phyloP scores from a whole-genome alignment of 2,329 filamentous ascomycete genomes.

The Neoscytalidium dimidiatum region DNA sequence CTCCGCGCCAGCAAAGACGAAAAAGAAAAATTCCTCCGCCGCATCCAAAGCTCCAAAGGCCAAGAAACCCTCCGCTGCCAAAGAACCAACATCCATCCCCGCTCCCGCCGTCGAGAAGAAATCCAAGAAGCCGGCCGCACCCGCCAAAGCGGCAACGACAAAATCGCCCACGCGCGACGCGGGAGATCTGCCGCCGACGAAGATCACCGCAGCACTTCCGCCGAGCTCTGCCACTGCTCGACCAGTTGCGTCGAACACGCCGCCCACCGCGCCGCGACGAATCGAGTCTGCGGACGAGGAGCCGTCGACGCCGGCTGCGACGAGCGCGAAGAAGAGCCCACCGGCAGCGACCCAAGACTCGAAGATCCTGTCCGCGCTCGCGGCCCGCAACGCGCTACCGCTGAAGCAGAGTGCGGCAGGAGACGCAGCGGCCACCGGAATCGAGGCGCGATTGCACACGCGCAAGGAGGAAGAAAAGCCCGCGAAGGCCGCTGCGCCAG shows the following conservation, averaged over 20 bases:
- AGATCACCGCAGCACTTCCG: neutral
- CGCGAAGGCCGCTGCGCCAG: too few relatives aligned
- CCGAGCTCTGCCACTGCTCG: neutral
- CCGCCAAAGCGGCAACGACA: neutral
- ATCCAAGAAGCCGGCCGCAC: neutral
- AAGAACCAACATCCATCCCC: neutral
- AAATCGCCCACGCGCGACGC: neutral
- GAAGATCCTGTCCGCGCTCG: constrained; percentile 1
- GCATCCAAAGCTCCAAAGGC: neutral
- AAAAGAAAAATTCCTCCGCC: too few relatives aligned
- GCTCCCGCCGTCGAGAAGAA: neutral
- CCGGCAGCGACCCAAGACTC: neutral
- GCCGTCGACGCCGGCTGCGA: neutral
- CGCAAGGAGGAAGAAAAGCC: neutral
- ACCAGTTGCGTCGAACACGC: too few relatives aligned
- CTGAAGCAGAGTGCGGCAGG: neutral
- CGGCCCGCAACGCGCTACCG: neutral
- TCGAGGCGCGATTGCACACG: neutral
- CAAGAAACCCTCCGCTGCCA: neutral
- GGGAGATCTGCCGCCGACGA: neutral
- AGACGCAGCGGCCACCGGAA: neutral
- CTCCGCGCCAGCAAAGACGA: neutral
- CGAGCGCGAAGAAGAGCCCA: too few relatives aligned
- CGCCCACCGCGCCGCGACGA: too few relatives aligned
- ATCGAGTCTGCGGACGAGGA: too few relatives aligned